Evolutionary conservation across 2,329 filamentous ascomycete species (phyloP), one percentile per base, ranked within the genome.

Genomic region (Aspergillus sclerotialis): DNA sequence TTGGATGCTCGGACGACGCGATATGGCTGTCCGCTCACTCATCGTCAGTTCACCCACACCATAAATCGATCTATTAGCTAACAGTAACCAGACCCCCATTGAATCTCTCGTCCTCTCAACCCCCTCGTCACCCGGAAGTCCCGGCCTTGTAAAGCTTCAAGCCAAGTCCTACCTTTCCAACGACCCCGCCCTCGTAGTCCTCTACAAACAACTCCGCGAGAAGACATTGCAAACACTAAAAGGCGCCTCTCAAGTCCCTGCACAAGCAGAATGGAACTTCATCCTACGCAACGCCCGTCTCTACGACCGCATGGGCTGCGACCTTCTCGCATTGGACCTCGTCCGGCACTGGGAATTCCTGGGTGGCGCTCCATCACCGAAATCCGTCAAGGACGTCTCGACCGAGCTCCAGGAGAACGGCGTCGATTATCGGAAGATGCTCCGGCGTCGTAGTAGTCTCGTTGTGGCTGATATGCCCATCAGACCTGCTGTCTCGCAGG

Each of bases 281-380:
- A 79, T 95, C 1, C 67, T 94, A 14, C 86, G 92, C 48, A 94
- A 86, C 34, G 86, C 88, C 11, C 73, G 79, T 35, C 69, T 92
- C 12, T 96, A 89, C 53, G 83, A 84, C 56, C 81, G 86, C 7
- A 95, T 92, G 89, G 90, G 92, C 3, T 94, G 92, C 53, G 90
- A 95, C 59, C 62, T 94, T 7, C 73, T 96, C 0, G 92, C 89
- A 1, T 68, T 96, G 4, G 86, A 93, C 50, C 68, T 96, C 5
- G 82, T 68, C 9, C 54, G 58, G 13, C 58, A 62, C 33, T 69
- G 81, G 84, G 70, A 59, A 66, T 67, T 63, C 35, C 42, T 60
- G 23, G 48, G 46, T 19, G 35, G 34, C 21, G 48, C 44, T 5
- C 45, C 50, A 5, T 36, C 37, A 4, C 33, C 45, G 2, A 35